Evolutionary conservation across 768 basidiomycete genomes (phyloP).

Genomic region (Dictyophora rubrovolvata): DNA sequence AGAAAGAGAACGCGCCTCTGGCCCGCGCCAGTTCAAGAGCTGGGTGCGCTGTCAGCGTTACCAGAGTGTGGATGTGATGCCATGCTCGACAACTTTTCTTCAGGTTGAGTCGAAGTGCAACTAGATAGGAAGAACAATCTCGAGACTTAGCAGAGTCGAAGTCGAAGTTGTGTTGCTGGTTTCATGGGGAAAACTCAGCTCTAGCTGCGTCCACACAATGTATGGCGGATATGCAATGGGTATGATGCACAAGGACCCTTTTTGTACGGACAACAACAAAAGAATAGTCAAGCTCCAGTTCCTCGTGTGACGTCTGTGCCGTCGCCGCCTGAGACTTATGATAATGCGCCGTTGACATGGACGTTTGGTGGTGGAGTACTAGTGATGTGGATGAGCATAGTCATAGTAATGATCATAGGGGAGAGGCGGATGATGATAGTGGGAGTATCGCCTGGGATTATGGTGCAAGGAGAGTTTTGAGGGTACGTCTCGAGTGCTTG

Average conservation of each 20-base stretch:
- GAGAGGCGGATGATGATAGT: neutral
- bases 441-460: slow-evolving; percentile 3
- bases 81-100: too few relatives aligned
- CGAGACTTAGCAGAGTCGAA: too few relatives aligned
- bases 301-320: neutral
- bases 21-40: too few relatives aligned
- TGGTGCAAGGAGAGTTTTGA: slow-evolving; percentile 1
- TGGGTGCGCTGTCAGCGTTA: too few relatives aligned
- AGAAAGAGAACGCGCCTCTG: too few relatives aligned
- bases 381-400: neutral
- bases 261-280: neutral
- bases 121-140: too few relatives aligned
- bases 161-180: too few relatives aligned
- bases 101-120: too few relatives aligned
- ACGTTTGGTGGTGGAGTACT: neutral
- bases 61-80: too few relatives aligned
- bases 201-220: too few relatives aligned
- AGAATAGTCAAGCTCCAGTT: too few relatives aligned
- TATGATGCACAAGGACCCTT: neutral
- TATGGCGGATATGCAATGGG: neutral
- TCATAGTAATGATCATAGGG: neutral
- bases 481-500: slow-evolving; percentile 6
- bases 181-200: too few relatives aligned
- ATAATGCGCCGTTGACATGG: neutral
- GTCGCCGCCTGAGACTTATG: neutral